Base-by-base conservation (phyloP, 768 basidiomycete genomes). In the Calocera viscosa region DNA sequence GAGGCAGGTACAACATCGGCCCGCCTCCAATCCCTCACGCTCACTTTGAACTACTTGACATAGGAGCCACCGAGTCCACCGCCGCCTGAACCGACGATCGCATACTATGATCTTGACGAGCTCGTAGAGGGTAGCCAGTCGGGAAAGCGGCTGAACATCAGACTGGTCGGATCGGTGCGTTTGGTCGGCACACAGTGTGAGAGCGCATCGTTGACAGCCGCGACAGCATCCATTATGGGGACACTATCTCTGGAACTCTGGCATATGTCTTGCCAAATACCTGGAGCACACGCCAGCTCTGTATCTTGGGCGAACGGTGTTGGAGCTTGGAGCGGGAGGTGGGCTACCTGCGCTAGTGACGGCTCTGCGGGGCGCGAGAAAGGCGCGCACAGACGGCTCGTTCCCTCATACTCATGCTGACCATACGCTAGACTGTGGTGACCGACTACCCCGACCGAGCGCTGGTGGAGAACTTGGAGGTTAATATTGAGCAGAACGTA, bases 291-390 rank as follows among this genome's bases (percentile, higher is more conserved):
- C 86, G 65, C 71, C 72, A 0, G 74, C 79, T 7, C 70, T 87
- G 0, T 86, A 83, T 49, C 71, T 70, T 0, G 76, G 76, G 5
- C 78, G 76, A 38, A 75, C 72, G 28, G 85, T 97, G 0, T 79
- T 97, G 1, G 96, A 99, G 74, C 83, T 98, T 0, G 96, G 96
- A 0, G 96, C 96, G 0, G 96, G 94, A 0, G 94, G 91, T 0
- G 95, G 87, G 1, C 78, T 98, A 5, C 96, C 96, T 0, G 85
- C 89, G 2, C 80, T 99, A 7, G 83, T 94, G 1, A 79, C 87
- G 0, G 84, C 82, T 0, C 82, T 86, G 41, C 86, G 85, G 67
- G 88, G 87, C 0, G 92, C 93, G 0, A 72, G 74, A 41, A 83
- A 82, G 73, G 93, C 90, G 22, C n/a, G 79, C 72, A 2, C 32